Base-by-base conservation (phyloP, 139 green algal genomes). In the Auxenochlorella protothecoides region DNA sequence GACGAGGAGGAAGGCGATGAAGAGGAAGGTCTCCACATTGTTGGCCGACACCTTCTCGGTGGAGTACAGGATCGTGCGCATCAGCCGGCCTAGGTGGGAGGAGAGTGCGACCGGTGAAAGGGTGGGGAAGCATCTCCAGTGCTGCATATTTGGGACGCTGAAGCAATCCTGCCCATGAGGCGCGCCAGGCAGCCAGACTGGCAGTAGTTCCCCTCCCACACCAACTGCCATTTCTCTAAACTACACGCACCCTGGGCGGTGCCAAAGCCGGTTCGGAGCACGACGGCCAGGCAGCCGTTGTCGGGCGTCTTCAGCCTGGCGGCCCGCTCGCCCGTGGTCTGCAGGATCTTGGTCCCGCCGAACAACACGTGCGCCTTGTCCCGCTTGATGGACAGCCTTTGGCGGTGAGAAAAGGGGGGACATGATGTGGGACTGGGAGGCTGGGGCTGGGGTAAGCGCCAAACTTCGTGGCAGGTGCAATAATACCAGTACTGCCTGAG, bases 11-110 rank as follows among this genome's bases (percentile, higher is more conserved):
- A 99, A 98, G 44, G 91, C 69, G 85, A 99, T 98, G 86, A 99
- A 98, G 55, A 96, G 64, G 52, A 90, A 93, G 3, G 91, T 90
- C 86, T 99, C 94, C 70, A 77, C 81, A 74, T 84, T 96, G 86
- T 98, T 98, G 75, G 95, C 94, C 2, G 84, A 95, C 7, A 98
- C 86, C 5, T 87, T 81, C 79, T 99, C 94, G 0, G 91, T 95
- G 66, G 86, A 92, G 84, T 96, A 96, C 55, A 99, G 79, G 73
- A 99, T 99, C 63, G 91, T 99, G 72, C 94, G 89, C 95, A 99
- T 98, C 55, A 99, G 86, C 56, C 89, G 88, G 53, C 85, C 81
- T 89, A 76, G 61, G 71, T 2, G 7, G 13, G n/a, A 64, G 67
- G 8, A 51, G 62, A 44, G 27, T 44, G 27, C 0, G 27, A 44